Conservation (phyloP, 306 rosid species). For the Cicer cuneatum region DNA sequence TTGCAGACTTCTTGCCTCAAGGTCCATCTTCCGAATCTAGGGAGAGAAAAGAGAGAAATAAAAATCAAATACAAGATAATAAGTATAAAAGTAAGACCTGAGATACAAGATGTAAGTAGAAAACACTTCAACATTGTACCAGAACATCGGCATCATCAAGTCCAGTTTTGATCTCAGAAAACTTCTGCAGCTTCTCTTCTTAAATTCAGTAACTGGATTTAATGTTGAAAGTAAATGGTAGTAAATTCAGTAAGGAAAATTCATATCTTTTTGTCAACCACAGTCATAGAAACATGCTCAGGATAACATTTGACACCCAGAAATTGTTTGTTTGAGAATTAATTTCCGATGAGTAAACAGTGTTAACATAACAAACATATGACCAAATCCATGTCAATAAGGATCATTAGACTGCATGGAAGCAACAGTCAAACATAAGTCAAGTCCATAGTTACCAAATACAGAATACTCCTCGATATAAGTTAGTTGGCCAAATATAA, state of each 20-base stretch:
- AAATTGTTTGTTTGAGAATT: not conserved
- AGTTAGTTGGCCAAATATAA: not conserved
- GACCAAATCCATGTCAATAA: not conserved
- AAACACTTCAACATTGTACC: slow-evolving; percentile 52
- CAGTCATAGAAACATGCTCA: slow-evolving; percentile 34
- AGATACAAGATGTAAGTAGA: not conserved
- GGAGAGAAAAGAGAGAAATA: not conserved
- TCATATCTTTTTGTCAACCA: slow-evolving; percentile 18
- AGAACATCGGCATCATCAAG: slow-evolving; percentile 80
- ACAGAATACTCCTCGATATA: not conserved
- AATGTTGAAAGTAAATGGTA: not conserved
- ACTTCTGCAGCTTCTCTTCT: slow-evolving; percentile 78
- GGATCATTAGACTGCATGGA: slow-evolving; percentile 10
- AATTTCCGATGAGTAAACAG: not conserved
- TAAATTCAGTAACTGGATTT: slow-evolving; percentile 32
- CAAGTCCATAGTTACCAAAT: slow-evolving; percentile 4
- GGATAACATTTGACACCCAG: slow-evolving; percentile 31
- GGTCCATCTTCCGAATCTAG: slow-evolving; percentile 92
- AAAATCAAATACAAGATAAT: slow-evolving; percentile 25
- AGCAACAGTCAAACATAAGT: not conserved
- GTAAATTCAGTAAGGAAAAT: too few species aligned
- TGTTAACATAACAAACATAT: slow-evolving; percentile 25
- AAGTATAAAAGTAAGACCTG: slow-evolving; percentile 3
- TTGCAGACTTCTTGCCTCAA: slow-evolving; percentile 88
- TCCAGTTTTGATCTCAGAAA: slow-evolving; percentile 74